Evolutionary conservation across 2,329 filamentous ascomycete species (phyloP), one percentile per base, ranked within the genome.

Genomic region (Neofusicoccum laricinum): DNA sequence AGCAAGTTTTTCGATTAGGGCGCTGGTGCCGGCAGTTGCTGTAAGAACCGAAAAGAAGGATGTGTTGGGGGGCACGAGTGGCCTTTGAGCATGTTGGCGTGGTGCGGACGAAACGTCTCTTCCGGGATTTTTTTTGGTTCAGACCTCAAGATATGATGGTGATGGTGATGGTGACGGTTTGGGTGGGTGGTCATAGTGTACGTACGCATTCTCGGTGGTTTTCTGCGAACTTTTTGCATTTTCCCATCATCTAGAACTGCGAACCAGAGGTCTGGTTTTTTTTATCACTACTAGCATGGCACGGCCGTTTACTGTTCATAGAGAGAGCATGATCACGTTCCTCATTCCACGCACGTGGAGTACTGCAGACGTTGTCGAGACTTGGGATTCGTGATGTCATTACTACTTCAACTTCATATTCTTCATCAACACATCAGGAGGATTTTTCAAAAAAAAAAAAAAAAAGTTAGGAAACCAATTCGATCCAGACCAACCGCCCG

Each of bases 1-100:
- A 88, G 86, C 69, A 93, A 88, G 84, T 79, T 85, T 55, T 92
- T 94, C 74, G 86, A 46, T 38, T 58, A 32, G 25, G 21, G 2
- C 11, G n/a, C 6, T n/a, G n/a, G n/a, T n/a, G n/a, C n/a, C n/a
- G n/a, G n/a, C n/a, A n/a, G n/a, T n/a, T n/a, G 14, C 30, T 50
- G 10, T 41, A 30, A n/a, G 4, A 32, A 17, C 12, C 12, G 14
- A 21, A 34, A 58, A 12, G 25, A n/a, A n/a, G 38, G 38, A n/a
- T 14, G 14, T 19, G 17, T 30, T 30, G 25, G 25, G 25, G 25
- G 25, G 25, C 5, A 30, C 2, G 25, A 6, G 5, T 30, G 25
- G 1, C 7, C 7, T 30, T 30, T 30, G 25, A 7, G 7, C 5
- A 6, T 30, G 25, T 30, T 30, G 25, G 25, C 25, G 7, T 6